A percentile compares a stretch with the other conserved stretches of the same genome.
These are phyloP conservation scores for Ogataea angusta DNA, from an alignment of 805 yeast genomes.

Conservation along the genomic window DNA sequence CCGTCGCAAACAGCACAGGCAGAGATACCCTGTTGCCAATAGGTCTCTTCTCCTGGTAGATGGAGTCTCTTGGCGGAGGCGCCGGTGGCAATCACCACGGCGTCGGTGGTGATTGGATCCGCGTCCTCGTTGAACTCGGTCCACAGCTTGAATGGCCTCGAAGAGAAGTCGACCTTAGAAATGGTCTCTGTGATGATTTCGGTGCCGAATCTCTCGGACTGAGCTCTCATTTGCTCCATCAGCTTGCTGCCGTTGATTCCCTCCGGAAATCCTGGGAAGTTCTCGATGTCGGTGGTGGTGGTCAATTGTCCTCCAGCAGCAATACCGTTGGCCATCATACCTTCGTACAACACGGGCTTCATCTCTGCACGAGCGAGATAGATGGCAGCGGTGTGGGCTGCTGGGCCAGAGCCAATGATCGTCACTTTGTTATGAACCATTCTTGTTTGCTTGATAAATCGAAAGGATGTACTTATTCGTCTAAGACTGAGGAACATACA, in stretches of 20 bases:
- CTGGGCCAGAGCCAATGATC: constrained; percentile 96
- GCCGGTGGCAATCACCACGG: constrained; percentile 93
- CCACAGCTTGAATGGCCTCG: constrained; percentile 95
- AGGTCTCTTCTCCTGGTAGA: constrained; percentile 93
- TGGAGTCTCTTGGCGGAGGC: constrained; percentile 95
- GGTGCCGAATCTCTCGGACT: constrained; percentile 85
- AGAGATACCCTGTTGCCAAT: constrained; percentile 99
- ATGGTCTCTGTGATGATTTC: constrained; percentile 93
- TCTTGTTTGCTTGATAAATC: constrained; percentile 31
- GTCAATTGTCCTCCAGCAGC: constrained; percentile 99
- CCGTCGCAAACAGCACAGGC: constrained; percentile 99
- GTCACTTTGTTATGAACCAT: constrained; percentile 85
- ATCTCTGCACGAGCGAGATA: constrained; percentile 96
- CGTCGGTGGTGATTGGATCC: constrained; percentile 89
- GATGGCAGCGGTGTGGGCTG: constrained; percentile 99
- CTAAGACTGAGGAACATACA: constrained; percentile 5
- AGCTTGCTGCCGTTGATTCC: constrained; percentile 84
- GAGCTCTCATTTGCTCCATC: constrained; percentile 93
- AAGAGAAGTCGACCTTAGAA: constrained; percentile 83
- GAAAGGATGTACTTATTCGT: neutral
- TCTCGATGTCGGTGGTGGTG: constrained; percentile 97
- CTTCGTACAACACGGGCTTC: constrained; percentile 91
- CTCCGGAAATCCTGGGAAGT: constrained; percentile 97
- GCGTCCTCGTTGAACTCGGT: constrained; percentile 91
- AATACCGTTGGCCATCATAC: constrained; percentile 94